Base-by-base conservation (phyloP, 331 rosid species). In the Quercus lobata region DNA sequence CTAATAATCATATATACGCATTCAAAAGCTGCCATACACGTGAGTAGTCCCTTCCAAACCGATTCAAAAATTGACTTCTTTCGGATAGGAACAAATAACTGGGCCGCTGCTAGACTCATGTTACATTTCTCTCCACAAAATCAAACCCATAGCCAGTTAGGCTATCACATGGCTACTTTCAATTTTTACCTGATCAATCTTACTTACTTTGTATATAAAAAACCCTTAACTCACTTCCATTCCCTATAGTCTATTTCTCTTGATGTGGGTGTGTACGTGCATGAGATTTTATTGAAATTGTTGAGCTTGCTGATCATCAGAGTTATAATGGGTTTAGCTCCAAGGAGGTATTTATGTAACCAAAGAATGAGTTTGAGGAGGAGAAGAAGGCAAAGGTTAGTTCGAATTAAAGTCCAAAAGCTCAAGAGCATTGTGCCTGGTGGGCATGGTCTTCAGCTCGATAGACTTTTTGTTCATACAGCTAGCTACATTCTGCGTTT, bases 401-500 rank as follows among this genome's bases (percentile, higher is more conserved):
- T 81, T 0, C 53, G 41, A 57, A 81, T 41, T 72, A 81, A 72
- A 75, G 72, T 84, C 71, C 75, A 44, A 80, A 84, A 61, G 78
- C 32, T 84, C 49, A 75, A 25, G 9, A 35, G 75, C 56, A 27
- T 84, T 6, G 70, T 81, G 32, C 88, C 88, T 0, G 83, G 88
- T 7, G 80, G 72, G 7, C 58, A 10, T 56, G 55, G 61, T 35
- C 22, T 74, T 78, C 78, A 84, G 37, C 34, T 80, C 4, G 88
- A 84, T 54, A 71, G n/a, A 34, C 78, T 84, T 17, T 55, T 81
- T 34, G 72, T 81, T 14, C 63, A 49, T 71, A 81, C 88, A 35
- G 85, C 88, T 1, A 76, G 70, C 19, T 82, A 78, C 81, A 84
- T 84, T 78, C 56, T 81, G 72, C 83, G 78, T 46, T 72, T 84